Evolutionary conservation across 352 stramenopile species (phyloP), one percentile per base, ranked within the genome.

Genomic region (Globisporangium radiosum): DNA sequence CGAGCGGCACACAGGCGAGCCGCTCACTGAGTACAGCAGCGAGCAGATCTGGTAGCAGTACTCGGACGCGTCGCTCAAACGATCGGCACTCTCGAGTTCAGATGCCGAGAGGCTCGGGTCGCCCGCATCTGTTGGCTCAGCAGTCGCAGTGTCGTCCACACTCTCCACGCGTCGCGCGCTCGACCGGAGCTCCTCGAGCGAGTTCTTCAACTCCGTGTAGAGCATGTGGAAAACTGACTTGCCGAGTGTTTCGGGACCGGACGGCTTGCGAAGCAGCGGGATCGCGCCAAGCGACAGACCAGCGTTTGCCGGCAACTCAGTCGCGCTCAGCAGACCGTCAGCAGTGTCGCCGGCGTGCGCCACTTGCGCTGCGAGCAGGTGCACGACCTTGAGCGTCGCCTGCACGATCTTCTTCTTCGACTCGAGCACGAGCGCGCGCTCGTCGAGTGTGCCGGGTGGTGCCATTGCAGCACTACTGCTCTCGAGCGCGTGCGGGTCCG

Each of bases 151-250:
- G 6, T 59, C 65, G 44, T 39, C n/a, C 5, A 17, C 37, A 33
- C 10, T 65, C 13, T 57, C 45, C 19, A 53, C 45, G 48, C 14
- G 49, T 15, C 33, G 66, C 56, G 51, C 63, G 39, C 67, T 76
- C 47, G 68, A 77, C 19, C 76, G 75, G 64, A 90, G 76, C 8
- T 90, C 78, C 62, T 91, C 84, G 36, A 94, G 67, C 6, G 83
- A 85, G 59, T 94, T 96, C 56, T 92, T 90, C 52, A 96, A 56
- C 56, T 96, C 87, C 4, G 85, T 94, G 56, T 93, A 96, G 44
- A 96, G 60, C 87, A 96, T 96, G 59, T 95, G 82, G 42, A 96
- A 96, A 5, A 96, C 87, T 7, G 86, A 95, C 59, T 96, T 95
- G 15, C 87, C 86, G 1, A 96, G 70, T 36, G 87, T 96, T 64